These are phyloP conservation scores for Colletotrichum eleusines DNA, from an alignment of 2,329 filamentous ascomycete genomes.

Conservation along the genomic window DNA sequence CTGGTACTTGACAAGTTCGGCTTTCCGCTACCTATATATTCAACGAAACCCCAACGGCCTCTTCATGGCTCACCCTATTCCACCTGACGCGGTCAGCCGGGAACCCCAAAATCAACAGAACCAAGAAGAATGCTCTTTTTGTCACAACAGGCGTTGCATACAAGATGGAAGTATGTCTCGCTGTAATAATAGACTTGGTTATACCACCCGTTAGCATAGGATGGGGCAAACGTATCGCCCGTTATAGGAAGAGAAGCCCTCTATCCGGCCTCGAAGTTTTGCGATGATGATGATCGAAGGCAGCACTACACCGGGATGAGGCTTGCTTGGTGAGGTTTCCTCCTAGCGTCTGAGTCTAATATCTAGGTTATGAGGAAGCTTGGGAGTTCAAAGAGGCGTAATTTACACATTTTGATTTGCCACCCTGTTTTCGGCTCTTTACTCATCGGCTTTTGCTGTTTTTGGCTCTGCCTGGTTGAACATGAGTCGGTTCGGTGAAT, in stretches of 20 bases:
- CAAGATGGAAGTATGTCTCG: constrained; percentile 44
- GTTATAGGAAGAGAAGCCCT: constrained; percentile 19
- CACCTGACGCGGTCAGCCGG: constrained; percentile 13
- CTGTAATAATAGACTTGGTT: constrained; percentile 50
- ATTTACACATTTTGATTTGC: constrained; percentile 40
- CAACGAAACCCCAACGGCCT: constrained; percentile 14
- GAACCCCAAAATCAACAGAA: constrained; percentile 29
- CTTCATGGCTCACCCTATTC: constrained; percentile 18
- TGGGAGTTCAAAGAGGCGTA: constrained; percentile 40
- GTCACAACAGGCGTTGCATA: constrained; percentile 35
- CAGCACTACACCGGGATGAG: constrained; percentile 14
- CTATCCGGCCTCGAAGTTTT: constrained; percentile 29
- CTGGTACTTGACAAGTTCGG: constrained; percentile 25
- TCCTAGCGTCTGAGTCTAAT: constrained; percentile 34
- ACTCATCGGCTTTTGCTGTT: not conserved
- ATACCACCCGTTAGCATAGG: constrained; percentile 43
- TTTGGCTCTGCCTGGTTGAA: not conserved
- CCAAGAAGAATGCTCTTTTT: constrained; percentile 32
- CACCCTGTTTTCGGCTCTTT: not conserved
- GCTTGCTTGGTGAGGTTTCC: constrained; percentile 24
- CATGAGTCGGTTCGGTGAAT: too few species aligned
- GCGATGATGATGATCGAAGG: constrained; percentile 30
- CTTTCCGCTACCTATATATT: constrained; percentile 34
- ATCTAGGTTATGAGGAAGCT: constrained; percentile 42
- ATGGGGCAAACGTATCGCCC: constrained; percentile 18